These are phyloP conservation scores for Trametes polyzona DNA, from an alignment of 1,284 basidiomycete species.

Conservation along the genomic window DNA sequence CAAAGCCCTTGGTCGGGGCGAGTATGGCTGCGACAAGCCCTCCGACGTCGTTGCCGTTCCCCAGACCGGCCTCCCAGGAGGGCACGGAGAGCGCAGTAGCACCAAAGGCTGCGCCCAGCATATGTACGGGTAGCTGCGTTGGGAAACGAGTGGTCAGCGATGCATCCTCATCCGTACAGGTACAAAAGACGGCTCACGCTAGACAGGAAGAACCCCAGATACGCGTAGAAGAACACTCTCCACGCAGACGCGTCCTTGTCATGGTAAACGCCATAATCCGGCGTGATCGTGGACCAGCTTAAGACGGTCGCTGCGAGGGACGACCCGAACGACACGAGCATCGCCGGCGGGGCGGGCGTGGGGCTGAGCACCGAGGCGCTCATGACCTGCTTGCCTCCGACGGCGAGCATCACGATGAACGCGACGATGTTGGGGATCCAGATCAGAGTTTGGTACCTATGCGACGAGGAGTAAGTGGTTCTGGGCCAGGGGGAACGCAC, in stretches of 20 bases:
- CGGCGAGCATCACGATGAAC: conserved; percentile 66
- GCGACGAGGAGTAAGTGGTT: too few relatives aligned
- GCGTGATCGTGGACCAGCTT: conserved; percentile 57
- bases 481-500: neutral
- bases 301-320: conserved; percentile 49
- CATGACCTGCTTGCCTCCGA: conserved; percentile 54
- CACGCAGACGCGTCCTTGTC: conserved; percentile 51
- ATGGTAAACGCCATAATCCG: conserved; percentile 65
- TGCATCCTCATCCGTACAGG: too few relatives aligned
- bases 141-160: too few relatives aligned
- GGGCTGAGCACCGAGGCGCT: conserved; percentile 32
- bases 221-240: conserved; percentile 48
- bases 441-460: conserved; percentile 57
- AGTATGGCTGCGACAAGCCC: conserved; percentile 49
- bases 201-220: conserved; percentile 64
- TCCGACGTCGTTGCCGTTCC: conserved; percentile 58
- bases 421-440: conserved; percentile 73
- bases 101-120: conserved; percentile 67
- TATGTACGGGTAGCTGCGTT: conserved; percentile 57
- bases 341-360: conserved; percentile 32
- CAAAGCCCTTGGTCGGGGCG: conserved; percentile 50
- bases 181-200: conserved; percentile 43
- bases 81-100: conserved; percentile 60
- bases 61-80: conserved; percentile 59
- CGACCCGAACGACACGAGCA: conserved; percentile 40